These are phyloP conservation scores for Pseudogymnoascus verrucosus DNA, from an alignment of 2,329 filamentous ascomycete species.

Conservation along the genomic window DNA sequence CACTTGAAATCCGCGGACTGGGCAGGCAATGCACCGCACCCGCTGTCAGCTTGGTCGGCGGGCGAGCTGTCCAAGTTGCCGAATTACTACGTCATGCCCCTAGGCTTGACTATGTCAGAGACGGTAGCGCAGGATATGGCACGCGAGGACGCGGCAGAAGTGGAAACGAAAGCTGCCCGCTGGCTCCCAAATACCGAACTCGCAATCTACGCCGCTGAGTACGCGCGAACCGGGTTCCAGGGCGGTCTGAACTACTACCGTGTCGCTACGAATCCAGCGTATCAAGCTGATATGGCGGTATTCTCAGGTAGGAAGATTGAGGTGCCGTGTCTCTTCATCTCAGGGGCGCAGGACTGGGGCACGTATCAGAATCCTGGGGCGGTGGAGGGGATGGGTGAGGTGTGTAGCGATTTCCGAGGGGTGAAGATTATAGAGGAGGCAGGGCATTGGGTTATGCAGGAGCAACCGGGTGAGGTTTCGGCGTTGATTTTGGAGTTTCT, in stretches of 20 bases:
- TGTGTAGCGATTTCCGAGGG: slow-evolving; percentile 46
- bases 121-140: slow-evolving; percentile 48
- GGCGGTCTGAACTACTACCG: slow-evolving; percentile 62
- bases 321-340: slow-evolving; percentile 54
- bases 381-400: slow-evolving; percentile 46
- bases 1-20: slow-evolving; percentile 58
- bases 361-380: slow-evolving; percentile 60
- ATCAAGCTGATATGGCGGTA: slow-evolving; percentile 44
- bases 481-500: slow-evolving; percentile 38
- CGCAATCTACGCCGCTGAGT: slow-evolving; percentile 52
- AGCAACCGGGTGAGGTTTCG: slow-evolving; percentile 48
- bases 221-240: slow-evolving; percentile 54
- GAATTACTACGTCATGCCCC: slow-evolving; percentile 60
- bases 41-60: slow-evolving; percentile 48
- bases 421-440: slow-evolving; percentile 47
- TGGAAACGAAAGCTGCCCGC: slow-evolving; percentile 27
- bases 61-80: slow-evolving; percentile 51
- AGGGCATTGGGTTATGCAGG: slow-evolving; percentile 65
- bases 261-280: slow-evolving; percentile 43
- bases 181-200: slow-evolving; percentile 56
- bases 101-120: slow-evolving; percentile 49
- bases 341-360: slow-evolving; percentile 57
- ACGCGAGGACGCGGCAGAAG: slow-evolving; percentile 36
- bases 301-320: slow-evolving; percentile 54
- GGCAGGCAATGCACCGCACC: slow-evolving; percentile 44